Base-by-base conservation (phyloP, 2,329 filamentous ascomycete genomes). In the Thelonectria discophora region DNA sequence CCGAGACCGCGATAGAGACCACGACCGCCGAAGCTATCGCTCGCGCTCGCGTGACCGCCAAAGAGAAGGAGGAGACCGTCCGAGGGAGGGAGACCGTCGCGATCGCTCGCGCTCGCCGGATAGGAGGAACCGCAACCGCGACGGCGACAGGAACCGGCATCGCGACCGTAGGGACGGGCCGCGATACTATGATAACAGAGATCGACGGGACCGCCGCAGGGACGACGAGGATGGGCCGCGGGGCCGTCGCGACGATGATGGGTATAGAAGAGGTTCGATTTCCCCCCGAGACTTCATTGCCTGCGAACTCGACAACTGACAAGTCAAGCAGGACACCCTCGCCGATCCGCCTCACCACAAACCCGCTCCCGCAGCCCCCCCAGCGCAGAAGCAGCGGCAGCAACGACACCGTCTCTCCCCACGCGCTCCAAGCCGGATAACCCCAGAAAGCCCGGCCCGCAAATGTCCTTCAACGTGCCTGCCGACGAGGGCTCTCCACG, bases 311-410 rank as follows among this genome's bases (percentile, higher is more conserved):
- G 39, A 47, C 46, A 21, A 8, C 53, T 64, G 60, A 64, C 60
- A 64, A 10, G 48, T 43, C 37, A 15, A 45, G 60, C 21, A 74
- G 72, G 34, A 46, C 71, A 69, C 48, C 34, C 72, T 64, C 77
- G 76, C 34, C 77, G 77, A 57, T 79, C 78, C n/a, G 76, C 75
- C 12, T 80, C 78, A 0, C 78, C 78, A 2, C 60, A 45, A 13
- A 68, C 60, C 61, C 61, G 60, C 59, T 62, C 69, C n/a, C 65
- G 47, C 54, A 58, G 71, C 34, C 50, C 71, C 20, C 63, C 67
- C 17, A 64, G 65, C 13, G 60, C 54, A 30, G 24, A 4, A 24
- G 24, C 24, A 24, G 24, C 24, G 7, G 27, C 27, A 30, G 27
- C 27, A 10, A 2, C 27, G 9, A 2, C 27, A 5, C 5, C 27